A percentile compares a stretch with the other conserved stretches of the same genome.
Conservation (phyloP, 1,139 yeast genomes). For the Sugiyamaella paludigena region DNA sequence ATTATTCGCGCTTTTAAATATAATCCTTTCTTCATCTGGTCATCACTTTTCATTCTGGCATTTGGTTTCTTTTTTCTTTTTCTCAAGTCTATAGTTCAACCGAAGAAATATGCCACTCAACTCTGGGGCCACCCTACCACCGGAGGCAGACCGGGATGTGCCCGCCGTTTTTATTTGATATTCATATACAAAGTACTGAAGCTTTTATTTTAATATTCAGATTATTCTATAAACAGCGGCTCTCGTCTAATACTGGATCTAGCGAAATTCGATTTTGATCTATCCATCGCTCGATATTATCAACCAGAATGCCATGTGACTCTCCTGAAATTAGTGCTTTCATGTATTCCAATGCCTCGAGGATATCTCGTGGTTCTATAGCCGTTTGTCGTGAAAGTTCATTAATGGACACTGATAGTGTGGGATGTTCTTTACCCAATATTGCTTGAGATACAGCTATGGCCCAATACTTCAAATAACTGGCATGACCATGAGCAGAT, state of each 20-base stretch:
- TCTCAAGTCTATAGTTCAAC: too few relatives aligned
- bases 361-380: slow-evolving; percentile 66
- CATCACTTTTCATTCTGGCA: too few relatives aligned
- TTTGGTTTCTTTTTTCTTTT: too few relatives aligned
- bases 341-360: slow-evolving; percentile 33
- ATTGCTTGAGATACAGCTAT: slow-evolving; percentile 40
- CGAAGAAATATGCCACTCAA: too few relatives aligned
- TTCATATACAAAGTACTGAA: too few relatives aligned
- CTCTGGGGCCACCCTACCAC: too few relatives aligned
- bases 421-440: slow-evolving; percentile 19
- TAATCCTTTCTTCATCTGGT: too few relatives aligned
- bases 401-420: slow-evolving; percentile 43
- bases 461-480: slow-evolving; percentile 81
- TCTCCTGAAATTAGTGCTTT: slow-evolving; percentile 18
- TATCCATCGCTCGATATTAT: slow-evolving; percentile 19
- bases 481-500: slow-evolving; percentile 72
- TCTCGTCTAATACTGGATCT: slow-evolving; percentile 21
- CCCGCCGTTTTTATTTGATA: too few relatives aligned
- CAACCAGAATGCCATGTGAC: slow-evolving; percentile 12
- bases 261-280: slow-evolving; percentile 14
- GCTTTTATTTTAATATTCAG: not conserved
- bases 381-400: slow-evolving; percentile 61
- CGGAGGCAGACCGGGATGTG: too few relatives aligned
- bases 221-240: slow-evolving; percentile 4
- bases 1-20: too few relatives aligned